Conservation (phyloP, 768 basidiomycete genomes). For the Hemileccinum rubropunctum region DNA sequence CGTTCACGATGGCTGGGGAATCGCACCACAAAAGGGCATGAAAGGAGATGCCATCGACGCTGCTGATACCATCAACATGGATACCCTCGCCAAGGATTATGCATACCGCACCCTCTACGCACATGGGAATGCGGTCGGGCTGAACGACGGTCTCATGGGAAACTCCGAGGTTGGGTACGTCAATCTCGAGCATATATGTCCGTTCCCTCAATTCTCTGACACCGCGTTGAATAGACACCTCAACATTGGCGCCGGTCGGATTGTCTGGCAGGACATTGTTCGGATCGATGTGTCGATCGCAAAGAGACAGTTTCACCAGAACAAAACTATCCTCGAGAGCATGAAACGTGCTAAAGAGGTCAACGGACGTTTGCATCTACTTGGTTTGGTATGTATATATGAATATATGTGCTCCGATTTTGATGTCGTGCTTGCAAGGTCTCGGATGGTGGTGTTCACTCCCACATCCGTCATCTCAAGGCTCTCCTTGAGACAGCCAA, state of each 20-base stretch:
- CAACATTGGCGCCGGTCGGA: slow-evolving; percentile 91
- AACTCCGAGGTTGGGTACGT: slow-evolving; percentile 96
- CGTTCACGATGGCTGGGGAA: slow-evolving; percentile 97
- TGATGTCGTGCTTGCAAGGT: slow-evolving; percentile 44
- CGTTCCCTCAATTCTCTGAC: neutral
- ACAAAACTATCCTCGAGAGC: slow-evolving; percentile 64
- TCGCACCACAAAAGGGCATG: slow-evolving; percentile 60
- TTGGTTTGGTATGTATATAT: slow-evolving; percentile 67
- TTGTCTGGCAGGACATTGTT: slow-evolving; percentile 98
- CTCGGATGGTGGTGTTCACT: slow-evolving; percentile 97
- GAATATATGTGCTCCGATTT: neutral
- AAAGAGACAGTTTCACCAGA: slow-evolving; percentile 83
- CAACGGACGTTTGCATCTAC: slow-evolving; percentile 82
- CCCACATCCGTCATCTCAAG: slow-evolving; percentile 87
- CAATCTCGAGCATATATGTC: neutral
- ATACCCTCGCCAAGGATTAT: slow-evolving; percentile 75
- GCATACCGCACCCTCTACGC: slow-evolving; percentile 72
- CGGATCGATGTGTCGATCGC: slow-evolving; percentile 90
- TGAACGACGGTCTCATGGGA: slow-evolving; percentile 94
- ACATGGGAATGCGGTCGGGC: slow-evolving; percentile 88
- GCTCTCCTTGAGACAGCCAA: slow-evolving; percentile 91
- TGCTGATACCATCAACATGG: slow-evolving; percentile 86
- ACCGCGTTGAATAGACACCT: slow-evolving; percentile 59
- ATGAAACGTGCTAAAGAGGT: slow-evolving; percentile 78
- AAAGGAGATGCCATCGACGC: slow-evolving; percentile 90